phyloP scores from a whole-genome alignment of 2,329 filamentous ascomycete species.

The Colletotrichum truncatum region DNA sequence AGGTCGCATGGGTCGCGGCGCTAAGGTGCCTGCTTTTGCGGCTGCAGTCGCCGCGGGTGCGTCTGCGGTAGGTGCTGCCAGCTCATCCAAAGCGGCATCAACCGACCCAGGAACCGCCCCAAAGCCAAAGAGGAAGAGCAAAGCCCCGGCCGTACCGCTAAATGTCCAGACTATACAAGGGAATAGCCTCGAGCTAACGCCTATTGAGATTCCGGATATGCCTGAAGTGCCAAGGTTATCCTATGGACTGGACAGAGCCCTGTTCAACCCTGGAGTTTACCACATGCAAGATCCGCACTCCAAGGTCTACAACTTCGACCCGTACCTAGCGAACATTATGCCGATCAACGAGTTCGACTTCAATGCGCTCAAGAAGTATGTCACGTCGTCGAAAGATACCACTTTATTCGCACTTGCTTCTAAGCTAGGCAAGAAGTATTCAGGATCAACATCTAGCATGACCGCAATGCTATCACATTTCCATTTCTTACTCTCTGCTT shows the following conservation, averaged over 20 bases:
- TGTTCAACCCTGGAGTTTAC: constrained; percentile 96
- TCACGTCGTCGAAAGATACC: constrained; percentile 88
- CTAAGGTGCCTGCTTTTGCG: background rate
- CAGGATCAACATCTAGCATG: constrained; percentile 98
- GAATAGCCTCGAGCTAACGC: constrained; percentile 35
- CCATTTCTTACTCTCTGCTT: constrained; percentile 88
- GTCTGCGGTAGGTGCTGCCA: background rate
- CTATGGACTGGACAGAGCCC: constrained; percentile 84
- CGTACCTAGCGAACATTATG: constrained; percentile 93
- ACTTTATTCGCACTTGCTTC: constrained; percentile 75
- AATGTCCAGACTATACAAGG: constrained; percentile 4
- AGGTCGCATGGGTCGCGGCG: background rate
- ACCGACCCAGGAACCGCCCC: background rate
- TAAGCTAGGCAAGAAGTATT: constrained; percentile 78
- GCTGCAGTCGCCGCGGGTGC: background rate
- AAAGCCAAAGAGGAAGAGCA: background rate
- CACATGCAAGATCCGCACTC: constrained; percentile 89
- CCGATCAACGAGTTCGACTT: constrained; percentile 94
- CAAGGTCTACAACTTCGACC: constrained; percentile 95
- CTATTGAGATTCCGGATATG: constrained; percentile 43
- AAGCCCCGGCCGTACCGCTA: background rate
- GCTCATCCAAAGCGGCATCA: background rate
- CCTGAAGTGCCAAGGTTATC: constrained; percentile 67
- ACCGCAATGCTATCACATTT: constrained; percentile 88
- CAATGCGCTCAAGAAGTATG: constrained; percentile 82